Base-by-base conservation (phyloP, 108 stramenopile species). In the Bacterosira constricta region DNA sequence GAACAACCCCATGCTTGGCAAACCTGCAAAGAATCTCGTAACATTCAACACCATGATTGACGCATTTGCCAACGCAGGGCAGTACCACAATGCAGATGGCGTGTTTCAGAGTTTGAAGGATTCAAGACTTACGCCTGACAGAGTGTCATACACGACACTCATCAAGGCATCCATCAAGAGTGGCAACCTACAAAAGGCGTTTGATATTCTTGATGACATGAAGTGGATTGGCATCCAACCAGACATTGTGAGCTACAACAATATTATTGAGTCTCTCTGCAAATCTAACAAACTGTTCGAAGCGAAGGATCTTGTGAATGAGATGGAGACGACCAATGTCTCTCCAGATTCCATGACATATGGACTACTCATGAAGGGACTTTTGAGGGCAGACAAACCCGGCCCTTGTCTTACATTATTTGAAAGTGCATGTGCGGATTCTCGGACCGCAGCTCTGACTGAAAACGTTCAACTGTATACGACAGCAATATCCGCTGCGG, bases 381-480 rank as follows among this genome's bases (percentile, higher is more conserved):
- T 95, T 18, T 39, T 91, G 30, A 83, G 83, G 49, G 77, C 82
- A 25, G 77, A 85, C 31, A 93, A 95, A 62, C 87, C 89, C 25
- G 79, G 82, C 30, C 87, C 88, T 10, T 88, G 86, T 32, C 65
- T 95, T 6, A 85, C 89, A 8, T 66, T 93, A 26, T 95, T 95
- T 67, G 94, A 95, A 60, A 83, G 87, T 17, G 94, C 94, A 8
- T 88, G 82, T 58, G 31, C 83, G 17, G 87, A 90, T 39, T 47
- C 52, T 10, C 66, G 84, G 21, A 91, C 92, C 13, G 75, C 85
- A 13, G 87, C 78, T n/a, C 47, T 92, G 38, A 89, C 86, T 3
- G 88, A 90, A 68, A 91, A 88, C 38, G 88, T 91, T 0, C 77
- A 87, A 44, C 80, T 95, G n/a, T 95, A 92, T 81, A 95, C 94